Evolutionary conservation across 2,329 filamentous ascomycete species (phyloP).

Genomic region (Nothophoma quercina): DNA sequence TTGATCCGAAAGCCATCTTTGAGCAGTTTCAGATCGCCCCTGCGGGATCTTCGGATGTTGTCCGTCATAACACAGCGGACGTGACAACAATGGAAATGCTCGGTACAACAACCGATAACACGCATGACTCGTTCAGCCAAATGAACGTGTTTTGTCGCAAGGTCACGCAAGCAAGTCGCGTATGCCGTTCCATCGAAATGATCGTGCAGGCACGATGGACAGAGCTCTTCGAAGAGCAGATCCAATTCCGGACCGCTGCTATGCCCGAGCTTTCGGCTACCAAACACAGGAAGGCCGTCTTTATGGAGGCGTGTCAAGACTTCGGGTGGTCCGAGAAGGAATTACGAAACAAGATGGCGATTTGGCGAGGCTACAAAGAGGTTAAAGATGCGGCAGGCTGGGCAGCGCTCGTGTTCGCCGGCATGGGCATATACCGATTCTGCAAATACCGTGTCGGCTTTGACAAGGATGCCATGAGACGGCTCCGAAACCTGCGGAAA

Average conservation of each 20-base stretch:
- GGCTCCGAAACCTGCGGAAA: constrained; percentile 54
- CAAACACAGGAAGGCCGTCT: constrained; percentile 60
- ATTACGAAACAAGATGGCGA: constrained; percentile 60
- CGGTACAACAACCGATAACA: constrained; percentile 16
- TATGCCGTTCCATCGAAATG: constrained; percentile 65
- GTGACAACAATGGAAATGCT: constrained; percentile 21
- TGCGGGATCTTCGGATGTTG: constrained; percentile 19
- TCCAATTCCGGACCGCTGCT: constrained; percentile 52
- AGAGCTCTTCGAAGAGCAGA: constrained; percentile 62
- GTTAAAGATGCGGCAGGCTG: constrained; percentile 66
- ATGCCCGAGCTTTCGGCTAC: constrained; percentile 53
- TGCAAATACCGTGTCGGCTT: constrained; percentile 67
- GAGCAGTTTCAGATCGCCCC: constrained; percentile 42
- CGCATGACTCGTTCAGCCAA: constrained; percentile 44
- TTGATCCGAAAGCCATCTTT: constrained; percentile 50
- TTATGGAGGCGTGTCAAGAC: constrained; percentile 62
- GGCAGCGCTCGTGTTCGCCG: constrained; percentile 64
- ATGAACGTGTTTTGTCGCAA: constrained; percentile 56
- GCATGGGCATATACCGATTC: constrained; percentile 66
- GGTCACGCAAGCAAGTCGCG: constrained; percentile 60
- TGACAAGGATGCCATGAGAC: constrained; percentile 58
- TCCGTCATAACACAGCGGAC: constrained; percentile 20
- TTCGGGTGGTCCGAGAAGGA: constrained; percentile 67
- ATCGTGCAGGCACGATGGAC: constrained; percentile 66
- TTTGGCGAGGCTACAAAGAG: constrained; percentile 67